phyloP scores from a whole-genome alignment of 768 basidiomycete genomes.

The Lactifluus hygrophoroides region DNA sequence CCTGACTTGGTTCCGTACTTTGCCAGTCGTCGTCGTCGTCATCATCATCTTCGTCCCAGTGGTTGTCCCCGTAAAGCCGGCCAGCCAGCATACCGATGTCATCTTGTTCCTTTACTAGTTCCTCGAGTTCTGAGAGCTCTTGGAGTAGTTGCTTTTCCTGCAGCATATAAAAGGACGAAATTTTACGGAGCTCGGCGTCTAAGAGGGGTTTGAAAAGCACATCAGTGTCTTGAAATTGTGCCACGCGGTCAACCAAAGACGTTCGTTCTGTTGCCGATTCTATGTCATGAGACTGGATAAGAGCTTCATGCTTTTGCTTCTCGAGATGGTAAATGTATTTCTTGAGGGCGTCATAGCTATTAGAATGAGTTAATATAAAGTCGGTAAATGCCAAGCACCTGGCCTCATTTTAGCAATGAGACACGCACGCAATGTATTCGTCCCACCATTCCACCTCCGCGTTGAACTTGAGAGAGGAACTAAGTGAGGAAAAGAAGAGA shows the following conservation, averaged over 20 bases:
- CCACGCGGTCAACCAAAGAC: constrained; percentile 40
- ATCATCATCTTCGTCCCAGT: constrained; percentile 44
- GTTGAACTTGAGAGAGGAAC: constrained; percentile 85
- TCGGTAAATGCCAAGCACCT: neutral
- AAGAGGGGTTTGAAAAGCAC: constrained; percentile 62
- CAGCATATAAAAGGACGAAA: constrained; percentile 63
- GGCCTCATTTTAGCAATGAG: neutral
- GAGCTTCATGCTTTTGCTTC: constrained; percentile 54
- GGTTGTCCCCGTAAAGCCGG: constrained; percentile 43
- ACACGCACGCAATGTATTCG: constrained; percentile 75
- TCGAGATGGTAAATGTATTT: constrained; percentile 81
- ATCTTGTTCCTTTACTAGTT: constrained; percentile 50
- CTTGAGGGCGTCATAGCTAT: constrained; percentile 79
- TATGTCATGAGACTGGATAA: constrained; percentile 38
- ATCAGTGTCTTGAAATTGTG: constrained; percentile 36
- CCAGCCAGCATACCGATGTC: constrained; percentile 43
- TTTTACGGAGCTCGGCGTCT: constrained; percentile 77
- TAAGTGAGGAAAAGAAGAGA: constrained; percentile 22
- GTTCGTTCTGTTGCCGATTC: constrained; percentile 53
- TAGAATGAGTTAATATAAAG: neutral
- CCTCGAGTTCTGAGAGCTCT: constrained; percentile 51
- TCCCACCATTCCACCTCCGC: constrained; percentile 91
- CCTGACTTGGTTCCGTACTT: constrained; percentile 24
- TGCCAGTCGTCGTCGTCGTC: constrained; percentile 42
- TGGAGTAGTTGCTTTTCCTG: constrained; percentile 68